Evolutionary conservation across 208 protist genomes (phyloP), one percentile per base, ranked within the genome.

Genomic region (Phytomonas francai): DNA sequence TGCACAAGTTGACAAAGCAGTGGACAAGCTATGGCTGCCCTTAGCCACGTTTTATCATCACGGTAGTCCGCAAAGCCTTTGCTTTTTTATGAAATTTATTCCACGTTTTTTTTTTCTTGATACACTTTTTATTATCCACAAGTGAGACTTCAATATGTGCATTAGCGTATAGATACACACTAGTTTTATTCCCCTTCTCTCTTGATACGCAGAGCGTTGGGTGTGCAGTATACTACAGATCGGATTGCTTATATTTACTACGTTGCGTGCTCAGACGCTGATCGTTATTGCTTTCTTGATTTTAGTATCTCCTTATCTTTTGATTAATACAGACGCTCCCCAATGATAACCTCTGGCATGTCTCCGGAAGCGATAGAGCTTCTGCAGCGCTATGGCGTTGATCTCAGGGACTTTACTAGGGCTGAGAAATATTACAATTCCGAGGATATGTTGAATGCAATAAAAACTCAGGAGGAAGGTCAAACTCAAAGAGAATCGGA

Each of bases 331-430:
- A 59, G 31, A 73, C 1, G 45, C 12, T 34, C 11, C 54, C 16
- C 14, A 49, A 94, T 94, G 88, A 79, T 74, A 22, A 84, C 79
- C 2, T 69, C 72, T 22, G 70, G 58, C 58, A 75, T 94, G 28
- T 71, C 77, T 33, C 59, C 76, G 31, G 82, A 74, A 69, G 70
- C 83, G 19, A 56, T 87, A 64, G 73, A 85, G 63, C 61, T 92
- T 27, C 73, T 95, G 49, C 82, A 95, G 63, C 73, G 78, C 57
- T 87, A 84, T 59, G 59, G 57, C 61, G 85, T 95, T 67, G 84
- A 95, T 65, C 57, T 87, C 3, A 89, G 89, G 65, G 89, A 95
- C 70, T 88, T 89, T 54, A 78, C 67, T 39, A 89, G 85, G 71
- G 89, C 89, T 4, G 51, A 63, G 6, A 59, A 67, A 16, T 76